These are phyloP conservation scores for Arxiozyma slooffiae DNA, from an alignment of 1,139 yeast species.

Conservation along the genomic window DNA sequence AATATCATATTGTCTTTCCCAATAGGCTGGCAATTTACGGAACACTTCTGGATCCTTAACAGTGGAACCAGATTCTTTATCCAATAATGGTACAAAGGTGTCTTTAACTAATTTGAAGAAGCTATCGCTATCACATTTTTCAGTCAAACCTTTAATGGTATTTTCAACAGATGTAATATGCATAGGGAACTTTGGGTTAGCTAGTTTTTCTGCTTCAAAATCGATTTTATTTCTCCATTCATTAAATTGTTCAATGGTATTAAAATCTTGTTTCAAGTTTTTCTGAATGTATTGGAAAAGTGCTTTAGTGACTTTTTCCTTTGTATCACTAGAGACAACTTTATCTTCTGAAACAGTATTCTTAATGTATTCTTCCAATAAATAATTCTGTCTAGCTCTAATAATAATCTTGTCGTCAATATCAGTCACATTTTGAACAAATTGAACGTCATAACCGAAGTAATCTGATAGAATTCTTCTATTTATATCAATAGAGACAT, in stretches of 20 bases:
- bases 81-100: constrained; percentile 65
- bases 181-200: constrained; percentile 81
- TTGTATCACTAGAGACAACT: constrained; percentile 25
- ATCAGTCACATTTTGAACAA: constrained; percentile 94
- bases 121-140: constrained; percentile 23
- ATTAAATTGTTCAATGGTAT: constrained; percentile 34
- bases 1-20: constrained; percentile 77
- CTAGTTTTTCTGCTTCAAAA: constrained; percentile 39
- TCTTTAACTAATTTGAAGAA: constrained; percentile 54
- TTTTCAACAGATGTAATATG: constrained; percentile 52
- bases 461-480: constrained; percentile 81
- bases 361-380: constrained; percentile 51
- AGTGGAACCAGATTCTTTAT: constrained; percentile 57
- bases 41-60: constrained; percentile 82
- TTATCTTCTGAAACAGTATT: constrained; percentile 16
- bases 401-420: constrained; percentile 93
- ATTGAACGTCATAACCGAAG: constrained; percentile 77
- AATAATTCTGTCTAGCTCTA: constrained; percentile 81
- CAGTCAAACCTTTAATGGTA: constrained; percentile 41
- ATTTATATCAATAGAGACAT: constrained; percentile 87
- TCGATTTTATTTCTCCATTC: constrained; percentile 47
- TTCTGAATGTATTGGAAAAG: constrained; percentile 43
- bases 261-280: constrained; percentile 39
- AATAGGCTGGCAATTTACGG: constrained; percentile 70
- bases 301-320: constrained; percentile 36